Conservation (phyloP, 2,329 filamentous ascomycete species). For the Fusarium globosum region DNA sequence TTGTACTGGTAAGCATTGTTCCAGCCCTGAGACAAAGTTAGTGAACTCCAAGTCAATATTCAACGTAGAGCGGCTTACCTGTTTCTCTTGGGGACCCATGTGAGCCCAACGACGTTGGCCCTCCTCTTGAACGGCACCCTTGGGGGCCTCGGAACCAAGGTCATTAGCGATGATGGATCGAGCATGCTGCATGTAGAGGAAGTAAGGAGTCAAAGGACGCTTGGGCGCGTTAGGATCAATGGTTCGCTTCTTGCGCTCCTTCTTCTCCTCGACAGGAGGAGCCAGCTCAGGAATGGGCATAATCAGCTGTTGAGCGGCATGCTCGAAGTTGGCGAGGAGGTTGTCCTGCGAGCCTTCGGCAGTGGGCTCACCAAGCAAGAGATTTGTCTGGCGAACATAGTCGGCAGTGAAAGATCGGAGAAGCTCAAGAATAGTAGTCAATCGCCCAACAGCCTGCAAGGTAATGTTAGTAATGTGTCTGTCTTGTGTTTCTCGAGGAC, state of each 20-base stretch:
- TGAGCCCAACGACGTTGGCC: conserved; percentile 86
- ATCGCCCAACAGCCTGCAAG: conserved; percentile 62
- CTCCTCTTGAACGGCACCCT: conserved; percentile 88
- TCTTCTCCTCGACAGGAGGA: conserved; percentile 73
- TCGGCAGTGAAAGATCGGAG: conserved; percentile 84
- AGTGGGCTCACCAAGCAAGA: conserved; percentile 75
- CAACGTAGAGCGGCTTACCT: conserved; percentile 49
- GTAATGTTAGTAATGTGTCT: conserved; percentile 50
- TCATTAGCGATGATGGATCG: conserved; percentile 84
- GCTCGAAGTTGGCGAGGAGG: conserved; percentile 64
- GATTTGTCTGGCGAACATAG: conserved; percentile 89
- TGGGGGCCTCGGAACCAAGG: conserved; percentile 78
- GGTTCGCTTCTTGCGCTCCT: conserved; percentile 88
- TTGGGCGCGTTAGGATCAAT: conserved; percentile 95
- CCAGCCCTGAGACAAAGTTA: conserved; percentile 59
- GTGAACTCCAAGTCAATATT: not conserved
- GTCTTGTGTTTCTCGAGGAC: not conserved
- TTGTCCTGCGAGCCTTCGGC: conserved; percentile 60
- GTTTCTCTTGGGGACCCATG: conserved; percentile 80
- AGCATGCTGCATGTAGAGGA: conserved; percentile 91
- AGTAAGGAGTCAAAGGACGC: conserved; percentile 92
- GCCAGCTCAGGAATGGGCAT: conserved; percentile 53
- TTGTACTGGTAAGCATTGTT: conserved; percentile 76
- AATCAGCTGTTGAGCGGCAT: conserved; percentile 60
- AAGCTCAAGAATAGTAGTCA: conserved; percentile 81